Conservation (phyloP, 306 rosid genomes). For the Crataegus laevigata region DNA sequence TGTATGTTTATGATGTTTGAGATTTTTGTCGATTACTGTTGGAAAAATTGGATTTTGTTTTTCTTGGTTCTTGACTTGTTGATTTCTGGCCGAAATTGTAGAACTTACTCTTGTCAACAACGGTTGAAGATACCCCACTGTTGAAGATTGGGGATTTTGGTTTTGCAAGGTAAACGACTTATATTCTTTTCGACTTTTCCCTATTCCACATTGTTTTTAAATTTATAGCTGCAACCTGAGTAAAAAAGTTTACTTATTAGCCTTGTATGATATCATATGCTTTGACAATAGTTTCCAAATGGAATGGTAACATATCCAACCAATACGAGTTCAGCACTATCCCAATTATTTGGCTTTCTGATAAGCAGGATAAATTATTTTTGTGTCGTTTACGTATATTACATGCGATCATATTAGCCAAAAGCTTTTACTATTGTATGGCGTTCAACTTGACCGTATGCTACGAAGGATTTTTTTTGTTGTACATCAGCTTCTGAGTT, state of each 20-base stretch:
- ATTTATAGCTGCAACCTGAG: not conserved
- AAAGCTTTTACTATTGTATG: not conserved
- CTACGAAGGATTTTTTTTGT: not conserved
- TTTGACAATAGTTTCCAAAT: not conserved
- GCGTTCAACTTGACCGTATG: not conserved
- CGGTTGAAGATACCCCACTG: conserved; percentile 37
- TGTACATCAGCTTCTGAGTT: not conserved
- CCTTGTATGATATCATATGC: not conserved
- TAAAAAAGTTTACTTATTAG: not conserved
- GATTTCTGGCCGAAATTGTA: conserved; percentile 36
- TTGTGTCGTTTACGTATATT: not conserved
- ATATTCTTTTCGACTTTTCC: not conserved
- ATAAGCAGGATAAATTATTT: not conserved
- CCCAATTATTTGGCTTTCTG: not conserved
- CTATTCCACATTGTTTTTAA: not conserved
- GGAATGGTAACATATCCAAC: not conserved
- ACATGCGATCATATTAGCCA: not conserved
- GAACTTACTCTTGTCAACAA: conserved; percentile 70
- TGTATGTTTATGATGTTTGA: not conserved
- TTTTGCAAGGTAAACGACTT: conserved; percentile 72
- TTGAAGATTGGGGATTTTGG: conserved; percentile 97
- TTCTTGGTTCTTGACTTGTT: not conserved
- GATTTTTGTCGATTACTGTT: not conserved
- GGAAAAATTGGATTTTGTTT: not conserved
- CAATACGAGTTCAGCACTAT: not conserved